Percentiles rank a stretch among this genome's conserved stretches.
These are phyloP conservation scores for Curvularia verruculosa DNA, from an alignment of 2,329 filamentous ascomycete genomes.

Conservation along the genomic window DNA sequence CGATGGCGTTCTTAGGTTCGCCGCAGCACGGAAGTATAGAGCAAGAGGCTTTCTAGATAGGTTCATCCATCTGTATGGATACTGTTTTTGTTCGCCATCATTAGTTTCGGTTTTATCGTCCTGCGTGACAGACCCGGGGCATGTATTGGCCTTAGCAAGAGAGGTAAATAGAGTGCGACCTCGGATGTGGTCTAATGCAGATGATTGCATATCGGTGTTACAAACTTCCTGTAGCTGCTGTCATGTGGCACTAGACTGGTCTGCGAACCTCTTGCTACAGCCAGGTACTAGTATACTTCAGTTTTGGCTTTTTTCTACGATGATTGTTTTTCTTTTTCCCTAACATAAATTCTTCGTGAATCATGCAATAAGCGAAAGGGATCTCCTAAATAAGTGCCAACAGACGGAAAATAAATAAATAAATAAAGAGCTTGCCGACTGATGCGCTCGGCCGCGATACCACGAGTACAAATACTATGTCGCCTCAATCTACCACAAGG, in stretches of 20 bases:
- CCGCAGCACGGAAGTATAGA: conserved; percentile 13
- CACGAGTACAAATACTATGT: too few species aligned
- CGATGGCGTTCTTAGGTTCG: conserved; percentile 29
- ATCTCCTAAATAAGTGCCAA: conserved; percentile 3
- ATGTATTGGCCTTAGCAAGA: conserved; percentile 18
- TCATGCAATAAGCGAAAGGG: background rate
- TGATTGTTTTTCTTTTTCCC: conserved; percentile 7
- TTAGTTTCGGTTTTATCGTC: background rate
- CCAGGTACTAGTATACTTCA: conserved; percentile 10
- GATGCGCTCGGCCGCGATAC: too few species aligned
- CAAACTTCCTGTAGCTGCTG: conserved; percentile 9
- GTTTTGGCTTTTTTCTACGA: conserved; percentile 22
- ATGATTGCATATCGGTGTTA: conserved; percentile 16
- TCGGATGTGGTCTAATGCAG: conserved; percentile 14
- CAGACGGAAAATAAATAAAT: background rate
- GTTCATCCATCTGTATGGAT: conserved; percentile 4
- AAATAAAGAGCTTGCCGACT: too few species aligned
- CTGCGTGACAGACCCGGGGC: conserved; percentile 6
- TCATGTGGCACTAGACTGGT: conserved; percentile 22
- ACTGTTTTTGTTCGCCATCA: conserved; percentile 4
- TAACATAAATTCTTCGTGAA: background rate
- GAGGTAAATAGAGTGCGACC: conserved; percentile 28
- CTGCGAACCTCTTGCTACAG: conserved; percentile 28
- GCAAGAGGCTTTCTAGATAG: conserved; percentile 13
- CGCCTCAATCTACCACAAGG: too few species aligned